Evolutionary conservation across 768 basidiomycete species (phyloP).

Genomic region (Boletus rubescentipes): DNA sequence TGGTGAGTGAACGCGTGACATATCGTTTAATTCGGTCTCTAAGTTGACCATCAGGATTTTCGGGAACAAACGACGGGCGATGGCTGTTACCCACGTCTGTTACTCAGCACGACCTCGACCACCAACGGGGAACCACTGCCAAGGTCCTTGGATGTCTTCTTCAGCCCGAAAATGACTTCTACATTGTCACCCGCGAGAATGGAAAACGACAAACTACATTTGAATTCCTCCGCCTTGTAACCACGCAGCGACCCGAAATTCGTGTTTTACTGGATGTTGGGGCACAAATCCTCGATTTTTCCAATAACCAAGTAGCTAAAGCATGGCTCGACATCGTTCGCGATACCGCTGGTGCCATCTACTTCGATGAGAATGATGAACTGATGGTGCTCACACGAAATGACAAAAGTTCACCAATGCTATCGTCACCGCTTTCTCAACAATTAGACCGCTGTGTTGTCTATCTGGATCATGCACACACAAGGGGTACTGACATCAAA

Average conservation of each 20-base stretch:
- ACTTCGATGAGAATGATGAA: too few relatives aligned
- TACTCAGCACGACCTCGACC: slow-evolving; percentile 11
- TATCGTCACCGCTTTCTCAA: slow-evolving; percentile 36
- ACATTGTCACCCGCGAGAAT: too few relatives aligned
- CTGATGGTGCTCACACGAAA: slow-evolving; percentile 14
- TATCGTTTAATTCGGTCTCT: background rate
- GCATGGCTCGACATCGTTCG: slow-evolving; percentile 14
- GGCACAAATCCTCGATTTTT: slow-evolving; percentile 50
- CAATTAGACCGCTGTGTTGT: background rate
- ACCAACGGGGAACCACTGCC: background rate
- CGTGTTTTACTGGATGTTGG: slow-evolving; percentile 51
- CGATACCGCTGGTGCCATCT: slow-evolving; percentile 15
- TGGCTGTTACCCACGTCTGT: slow-evolving; percentile 16
- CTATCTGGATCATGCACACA: slow-evolving; percentile 23
- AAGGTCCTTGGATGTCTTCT: background rate
- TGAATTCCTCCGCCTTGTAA: too few relatives aligned
- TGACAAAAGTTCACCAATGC: slow-evolving; percentile 34
- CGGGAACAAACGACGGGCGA: slow-evolving; percentile 51
- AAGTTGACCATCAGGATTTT: slow-evolving; percentile 32
- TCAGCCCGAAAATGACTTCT: too few relatives aligned
- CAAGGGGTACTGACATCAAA: slow-evolving; percentile 41
- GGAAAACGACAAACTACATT: too few relatives aligned
- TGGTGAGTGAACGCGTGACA: background rate
- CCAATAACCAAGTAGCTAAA: slow-evolving; percentile 38
- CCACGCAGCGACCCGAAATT: slow-evolving; percentile 19